Conservation (phyloP, 768 basidiomycete species). For the Boletellus emodensis region DNA sequence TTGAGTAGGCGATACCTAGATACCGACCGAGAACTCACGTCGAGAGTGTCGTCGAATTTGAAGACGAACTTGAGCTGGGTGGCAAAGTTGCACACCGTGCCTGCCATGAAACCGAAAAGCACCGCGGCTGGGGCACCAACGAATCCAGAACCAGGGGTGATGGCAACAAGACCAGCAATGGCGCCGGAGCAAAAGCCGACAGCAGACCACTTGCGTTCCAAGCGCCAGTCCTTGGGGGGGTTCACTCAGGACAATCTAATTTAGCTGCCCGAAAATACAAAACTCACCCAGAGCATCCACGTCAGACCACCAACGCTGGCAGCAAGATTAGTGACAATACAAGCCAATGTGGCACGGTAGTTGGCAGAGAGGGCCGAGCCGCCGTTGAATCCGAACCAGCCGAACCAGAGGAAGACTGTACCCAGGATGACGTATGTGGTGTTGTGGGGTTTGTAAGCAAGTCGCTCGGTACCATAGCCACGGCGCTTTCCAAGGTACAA, state of each 20-base stretch:
- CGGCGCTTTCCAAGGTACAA: constrained; percentile 87
- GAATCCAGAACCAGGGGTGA: constrained; percentile 80
- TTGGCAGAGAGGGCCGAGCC: constrained; percentile 89
- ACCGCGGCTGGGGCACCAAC: constrained; percentile 83
- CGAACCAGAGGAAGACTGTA: constrained; percentile 91
- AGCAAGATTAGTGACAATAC: constrained; percentile 91
- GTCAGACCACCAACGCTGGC: constrained; percentile 84
- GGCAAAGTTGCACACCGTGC: constrained; percentile 88
- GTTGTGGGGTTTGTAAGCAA: constrained; percentile 94
- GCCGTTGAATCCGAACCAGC: constrained; percentile 96
- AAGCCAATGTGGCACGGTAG: constrained; percentile 81
- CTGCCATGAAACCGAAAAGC: constrained; percentile 79
- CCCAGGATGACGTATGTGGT: constrained; percentile 92
- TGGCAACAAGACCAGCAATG: constrained; percentile 85
- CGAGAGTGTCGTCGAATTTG: constrained; percentile 75
- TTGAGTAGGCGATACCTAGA: background rate
- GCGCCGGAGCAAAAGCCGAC: constrained; percentile 97
- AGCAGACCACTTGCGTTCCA: constrained; percentile 89
- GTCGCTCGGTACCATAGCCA: constrained; percentile 85
- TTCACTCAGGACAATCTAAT: background rate
- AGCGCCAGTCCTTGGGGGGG: constrained; percentile 68
- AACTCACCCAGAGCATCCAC: constrained; percentile 84
- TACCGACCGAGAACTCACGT: constrained; percentile 43
- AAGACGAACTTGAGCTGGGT: constrained; percentile 87
- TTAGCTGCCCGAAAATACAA: background rate